A percentile compares a stretch with the other conserved stretches of the same genome.
phyloP scores from a whole-genome alignment of 352 stramenopile genomes.

The Phytophthora rubi region DNA sequence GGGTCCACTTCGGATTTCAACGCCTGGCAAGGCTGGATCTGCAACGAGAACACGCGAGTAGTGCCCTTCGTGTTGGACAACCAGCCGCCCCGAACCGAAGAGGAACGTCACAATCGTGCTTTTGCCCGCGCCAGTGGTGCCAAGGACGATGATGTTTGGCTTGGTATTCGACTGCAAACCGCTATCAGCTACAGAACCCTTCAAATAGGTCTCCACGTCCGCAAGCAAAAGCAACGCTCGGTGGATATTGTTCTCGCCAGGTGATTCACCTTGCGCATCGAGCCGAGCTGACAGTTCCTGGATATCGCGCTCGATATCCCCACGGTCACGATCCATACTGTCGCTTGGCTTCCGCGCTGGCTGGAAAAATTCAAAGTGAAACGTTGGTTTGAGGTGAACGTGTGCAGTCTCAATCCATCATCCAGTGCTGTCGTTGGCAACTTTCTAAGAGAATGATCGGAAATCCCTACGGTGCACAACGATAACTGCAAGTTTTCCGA shows the following conservation, averaged over 20 bases:
- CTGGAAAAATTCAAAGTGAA: background rate
- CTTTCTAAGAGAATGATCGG: background rate
- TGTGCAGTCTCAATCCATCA: background rate
- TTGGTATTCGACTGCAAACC: background rate
- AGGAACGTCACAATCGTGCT: conserved; percentile 27
- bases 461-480: background rate
- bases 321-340: background rate
- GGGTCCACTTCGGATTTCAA: conserved; percentile 20
- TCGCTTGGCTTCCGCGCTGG: background rate
- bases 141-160: conserved; percentile 20
- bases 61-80: conserved; percentile 15
- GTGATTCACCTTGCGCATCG: too few species aligned
- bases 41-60: conserved; percentile 16
- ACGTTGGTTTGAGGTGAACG: background rate
- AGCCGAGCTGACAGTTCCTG: background rate
- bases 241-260: conserved; percentile 8
- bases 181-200: background rate
- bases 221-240: conserved; percentile 3
- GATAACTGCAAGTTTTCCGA: too few species aligned
- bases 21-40: background rate
- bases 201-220: conserved; percentile 21
- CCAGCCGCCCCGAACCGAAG: conserved; percentile 9
- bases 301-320: background rate
- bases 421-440: background rate
- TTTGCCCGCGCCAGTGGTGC: conserved; percentile 21